These are phyloP conservation scores for Lentinula guzmanii DNA, from an alignment of 768 basidiomycete genomes.

Conservation along the genomic window DNA sequence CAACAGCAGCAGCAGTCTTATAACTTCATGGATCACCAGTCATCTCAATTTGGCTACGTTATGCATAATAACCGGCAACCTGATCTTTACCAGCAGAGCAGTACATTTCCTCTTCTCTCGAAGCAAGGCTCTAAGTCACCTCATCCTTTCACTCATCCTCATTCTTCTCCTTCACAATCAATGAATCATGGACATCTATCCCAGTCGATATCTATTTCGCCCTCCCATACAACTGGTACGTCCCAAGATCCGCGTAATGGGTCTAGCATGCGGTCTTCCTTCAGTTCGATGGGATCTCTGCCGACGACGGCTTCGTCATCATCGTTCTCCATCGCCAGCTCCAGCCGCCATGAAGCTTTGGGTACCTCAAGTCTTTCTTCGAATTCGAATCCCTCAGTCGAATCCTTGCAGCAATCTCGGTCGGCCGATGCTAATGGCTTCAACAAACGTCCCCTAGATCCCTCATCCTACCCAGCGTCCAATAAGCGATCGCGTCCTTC, in stretches of 20 bases:
- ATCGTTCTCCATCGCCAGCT: neutral
- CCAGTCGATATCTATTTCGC: slow-evolving; percentile 5
- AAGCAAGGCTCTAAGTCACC: slow-evolving; percentile 10
- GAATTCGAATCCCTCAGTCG: slow-evolving; percentile 10
- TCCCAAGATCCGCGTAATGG: slow-evolving; percentile 11
- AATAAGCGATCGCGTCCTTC: slow-evolving; percentile 26
- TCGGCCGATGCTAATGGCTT: slow-evolving; percentile 6
- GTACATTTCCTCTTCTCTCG: slow-evolving; percentile 10
- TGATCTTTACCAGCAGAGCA: slow-evolving; percentile 15
- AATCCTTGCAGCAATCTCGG: slow-evolving; percentile 12
- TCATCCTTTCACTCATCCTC: slow-evolving; percentile 1
- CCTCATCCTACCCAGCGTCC: slow-evolving; percentile 11
- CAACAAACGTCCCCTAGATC: neutral
- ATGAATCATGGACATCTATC: slow-evolving; percentile 9
- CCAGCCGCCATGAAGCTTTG: slow-evolving; percentile 5
- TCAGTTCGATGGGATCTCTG: slow-evolving; percentile 12
- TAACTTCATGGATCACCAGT: slow-evolving; percentile 15
- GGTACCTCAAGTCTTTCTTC: slow-evolving; percentile 18
- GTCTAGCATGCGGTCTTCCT: slow-evolving; percentile 13
- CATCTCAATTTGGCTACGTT: slow-evolving; percentile 12
- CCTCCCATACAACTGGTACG: slow-evolving; percentile 11
- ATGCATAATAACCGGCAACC: slow-evolving; percentile 13
- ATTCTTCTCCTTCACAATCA: slow-evolving; percentile 2
- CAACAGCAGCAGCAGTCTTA: slow-evolving; percentile 13
- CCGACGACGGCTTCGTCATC: slow-evolving; percentile 17